A percentile compares a stretch with the other conserved stretches of the same genome.
Evolutionary conservation across 805 yeast genomes (phyloP).

Genomic region (Zygotorulaspora danielsina): DNA sequence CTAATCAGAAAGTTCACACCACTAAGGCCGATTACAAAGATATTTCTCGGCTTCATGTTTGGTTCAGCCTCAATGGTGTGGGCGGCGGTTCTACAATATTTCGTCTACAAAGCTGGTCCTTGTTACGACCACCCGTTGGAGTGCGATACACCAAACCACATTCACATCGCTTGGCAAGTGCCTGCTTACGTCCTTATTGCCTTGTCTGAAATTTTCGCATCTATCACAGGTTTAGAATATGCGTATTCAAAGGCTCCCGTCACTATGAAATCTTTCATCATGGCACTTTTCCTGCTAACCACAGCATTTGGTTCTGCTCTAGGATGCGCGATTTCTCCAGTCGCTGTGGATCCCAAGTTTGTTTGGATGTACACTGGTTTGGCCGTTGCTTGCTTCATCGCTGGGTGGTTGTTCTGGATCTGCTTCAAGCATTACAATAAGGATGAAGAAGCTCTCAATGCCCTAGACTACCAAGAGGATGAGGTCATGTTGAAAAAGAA

Average conservation of each 20-base stretch:
- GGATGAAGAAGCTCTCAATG: conserved; percentile 55
- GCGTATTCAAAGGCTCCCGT: conserved; percentile 81
- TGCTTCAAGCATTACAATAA: conserved; percentile 51
- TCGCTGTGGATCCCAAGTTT: conserved; percentile 63
- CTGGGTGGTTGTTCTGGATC: conserved; percentile 61
- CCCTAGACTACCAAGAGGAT: conserved; percentile 39
- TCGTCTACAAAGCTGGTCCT: conserved; percentile 66
- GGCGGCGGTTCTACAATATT: conserved; percentile 71
- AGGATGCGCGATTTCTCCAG: conserved; percentile 67
- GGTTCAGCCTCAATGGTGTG: conserved; percentile 65
- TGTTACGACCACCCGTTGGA: conserved; percentile 60
- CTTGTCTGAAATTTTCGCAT: conserved; percentile 71
- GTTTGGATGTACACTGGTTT: conserved; percentile 66
- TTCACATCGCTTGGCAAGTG: conserved; percentile 66
- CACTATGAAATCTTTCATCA: conserved; percentile 42
- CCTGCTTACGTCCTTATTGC: conserved; percentile 68
- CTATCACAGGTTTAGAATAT: conserved; percentile 76
- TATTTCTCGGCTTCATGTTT: conserved; percentile 63
- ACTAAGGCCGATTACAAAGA: conserved; percentile 70
- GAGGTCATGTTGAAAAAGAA: conserved; percentile 6
- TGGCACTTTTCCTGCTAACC: conserved; percentile 59
- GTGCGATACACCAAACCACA: conserved; percentile 41
- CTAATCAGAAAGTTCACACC: conserved; percentile 44
- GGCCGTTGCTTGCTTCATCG: conserved; percentile 52
- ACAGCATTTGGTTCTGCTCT: conserved; percentile 75